phyloP scores from a whole-genome alignment of 78 protist species.

The Polysphondylium violaceum region DNA sequence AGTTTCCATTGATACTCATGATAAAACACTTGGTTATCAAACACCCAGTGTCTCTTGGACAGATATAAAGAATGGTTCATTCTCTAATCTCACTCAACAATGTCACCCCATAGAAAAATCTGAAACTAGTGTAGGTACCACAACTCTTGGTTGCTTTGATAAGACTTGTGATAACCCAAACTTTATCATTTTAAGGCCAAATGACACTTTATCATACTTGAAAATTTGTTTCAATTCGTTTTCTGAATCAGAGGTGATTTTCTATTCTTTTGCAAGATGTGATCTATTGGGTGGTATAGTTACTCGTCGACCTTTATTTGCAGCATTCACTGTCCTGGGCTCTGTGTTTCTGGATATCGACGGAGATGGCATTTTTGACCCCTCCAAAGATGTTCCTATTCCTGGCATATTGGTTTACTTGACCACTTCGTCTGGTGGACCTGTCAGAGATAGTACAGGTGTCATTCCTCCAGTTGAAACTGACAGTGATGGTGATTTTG shows the following conservation, averaged over 20 bases:
- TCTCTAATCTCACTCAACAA: not conserved
- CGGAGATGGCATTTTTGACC: not conserved
- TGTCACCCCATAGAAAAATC: not conserved
- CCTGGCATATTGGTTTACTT: not conserved
- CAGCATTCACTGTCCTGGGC: not conserved
- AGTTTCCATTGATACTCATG: not conserved
- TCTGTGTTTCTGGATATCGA: not conserved
- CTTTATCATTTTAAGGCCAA: conserved; percentile 16
- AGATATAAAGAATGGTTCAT: not conserved
- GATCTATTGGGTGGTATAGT: not conserved
- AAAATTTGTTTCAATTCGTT: conserved; percentile 25
- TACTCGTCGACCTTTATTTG: not conserved
- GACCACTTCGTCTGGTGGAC: not conserved
- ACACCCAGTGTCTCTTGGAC: not conserved
- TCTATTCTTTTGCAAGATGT: conserved; percentile 12
- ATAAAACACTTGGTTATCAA: not conserved
- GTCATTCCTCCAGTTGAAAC: not conserved
- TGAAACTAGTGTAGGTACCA: not conserved
- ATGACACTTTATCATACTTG: not conserved
- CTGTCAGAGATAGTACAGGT: not conserved
- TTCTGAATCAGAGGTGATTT: not conserved
- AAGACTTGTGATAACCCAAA: conserved; percentile 8
- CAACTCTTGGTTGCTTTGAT: conserved; percentile 37
- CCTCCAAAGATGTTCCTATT: not conserved
- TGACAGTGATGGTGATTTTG: not conserved